Percentiles rank a stretch among this genome's conserved stretches.
phyloP scores from a whole-genome alignment of 352 stramenopile species.

The Phytopythium boreale region DNA sequence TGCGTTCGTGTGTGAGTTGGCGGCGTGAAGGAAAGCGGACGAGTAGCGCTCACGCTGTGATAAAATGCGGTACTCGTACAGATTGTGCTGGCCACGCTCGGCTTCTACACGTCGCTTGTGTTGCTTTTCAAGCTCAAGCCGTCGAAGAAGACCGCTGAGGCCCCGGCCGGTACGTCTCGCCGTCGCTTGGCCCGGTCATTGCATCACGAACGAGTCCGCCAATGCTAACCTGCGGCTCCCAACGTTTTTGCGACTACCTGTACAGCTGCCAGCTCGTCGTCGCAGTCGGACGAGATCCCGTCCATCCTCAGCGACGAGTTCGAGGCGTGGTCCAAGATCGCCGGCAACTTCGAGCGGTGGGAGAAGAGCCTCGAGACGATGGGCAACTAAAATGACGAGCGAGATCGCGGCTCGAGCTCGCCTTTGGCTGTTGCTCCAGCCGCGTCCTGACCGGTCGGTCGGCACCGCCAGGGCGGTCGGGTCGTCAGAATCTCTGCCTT shows the following conservation, averaged over 20 bases:
- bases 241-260: not conserved
- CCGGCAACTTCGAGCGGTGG: constrained; percentile 84
- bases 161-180: constrained; percentile 36
- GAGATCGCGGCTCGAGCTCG: not conserved
- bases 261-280: constrained; percentile 30
- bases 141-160: constrained; percentile 68
- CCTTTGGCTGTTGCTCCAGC: not conserved
- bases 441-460: not conserved
- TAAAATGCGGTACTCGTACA: not conserved
- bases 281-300: constrained; percentile 58
- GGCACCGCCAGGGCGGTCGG: too few relatives aligned
- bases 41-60: not conserved
- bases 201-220: too few relatives aligned
- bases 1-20: constrained; percentile 19
- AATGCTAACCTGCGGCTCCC: too few relatives aligned
- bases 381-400: constrained; percentile 56
- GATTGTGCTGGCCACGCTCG: constrained; percentile 83
- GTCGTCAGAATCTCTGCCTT: not conserved
- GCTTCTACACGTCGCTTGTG: constrained; percentile 77
- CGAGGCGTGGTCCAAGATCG: constrained; percentile 82
- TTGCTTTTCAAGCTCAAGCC: constrained; percentile 85
- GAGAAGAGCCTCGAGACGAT: constrained; percentile 86
- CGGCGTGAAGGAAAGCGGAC: not conserved
- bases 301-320: constrained; percentile 86
- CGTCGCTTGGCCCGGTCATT: too few relatives aligned